Conservation (phyloP, 2,329 filamentous ascomycete genomes). For the Exophiala sideris region DNA sequence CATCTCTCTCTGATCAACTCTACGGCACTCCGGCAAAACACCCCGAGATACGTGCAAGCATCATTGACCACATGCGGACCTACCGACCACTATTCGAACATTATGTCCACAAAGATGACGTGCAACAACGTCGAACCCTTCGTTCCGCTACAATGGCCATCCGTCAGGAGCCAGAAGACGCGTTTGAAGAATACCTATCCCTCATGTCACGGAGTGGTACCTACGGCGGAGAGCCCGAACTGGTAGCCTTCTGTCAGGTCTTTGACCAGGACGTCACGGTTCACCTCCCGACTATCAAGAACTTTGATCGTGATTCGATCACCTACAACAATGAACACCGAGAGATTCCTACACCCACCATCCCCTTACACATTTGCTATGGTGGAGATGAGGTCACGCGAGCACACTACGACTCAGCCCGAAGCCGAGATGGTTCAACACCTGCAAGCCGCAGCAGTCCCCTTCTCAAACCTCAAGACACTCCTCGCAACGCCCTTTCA, state of each 20-base stretch:
- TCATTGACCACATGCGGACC: constrained; percentile 61
- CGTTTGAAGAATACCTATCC: constrained; percentile 57
- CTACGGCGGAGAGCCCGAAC: constrained; percentile 66
- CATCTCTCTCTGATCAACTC: constrained; percentile 64
- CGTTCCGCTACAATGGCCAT: constrained; percentile 42
- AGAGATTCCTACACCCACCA: constrained; percentile 3
- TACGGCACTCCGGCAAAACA: constrained; percentile 59
- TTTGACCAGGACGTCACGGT: constrained; percentile 57
- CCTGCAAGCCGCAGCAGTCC: constrained; percentile 22
- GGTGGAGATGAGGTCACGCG: constrained; percentile 29
- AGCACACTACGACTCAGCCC: constrained; percentile 30
- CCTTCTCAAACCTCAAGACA: constrained; percentile 16
- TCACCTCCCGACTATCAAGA: constrained; percentile 26
- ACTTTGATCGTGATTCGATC: constrained; percentile 23
- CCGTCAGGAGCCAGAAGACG: constrained; percentile 52
- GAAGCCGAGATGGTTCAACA: constrained; percentile 25
- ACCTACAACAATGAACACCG: constrained; percentile 26
- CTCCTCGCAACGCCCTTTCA: constrained; percentile 1
- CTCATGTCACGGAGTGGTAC: constrained; percentile 59
- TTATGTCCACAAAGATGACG: constrained; percentile 58
- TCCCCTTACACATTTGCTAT: constrained; percentile 29
- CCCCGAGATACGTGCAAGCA: constrained; percentile 54
- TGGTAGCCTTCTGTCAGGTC: constrained; percentile 62
- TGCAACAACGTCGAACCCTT: constrained; percentile 27
- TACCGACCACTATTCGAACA: constrained; percentile 61